Conservation (phyloP, 306 rosid genomes). For the Erythrophleum fordii region DNA sequence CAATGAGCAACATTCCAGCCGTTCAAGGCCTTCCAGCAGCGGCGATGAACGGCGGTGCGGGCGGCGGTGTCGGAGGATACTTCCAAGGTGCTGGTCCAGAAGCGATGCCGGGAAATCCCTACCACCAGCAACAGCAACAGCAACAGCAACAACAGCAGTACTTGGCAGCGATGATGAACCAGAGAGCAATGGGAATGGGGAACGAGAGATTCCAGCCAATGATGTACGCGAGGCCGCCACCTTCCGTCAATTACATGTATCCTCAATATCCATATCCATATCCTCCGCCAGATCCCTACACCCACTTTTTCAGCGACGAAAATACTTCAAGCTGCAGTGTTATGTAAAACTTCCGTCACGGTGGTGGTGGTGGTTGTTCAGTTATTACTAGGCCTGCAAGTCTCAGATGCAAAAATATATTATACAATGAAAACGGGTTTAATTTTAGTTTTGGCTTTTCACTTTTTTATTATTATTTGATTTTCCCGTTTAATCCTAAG, state of each 20-base stretch:
- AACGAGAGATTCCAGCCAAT: constrained; percentile 82
- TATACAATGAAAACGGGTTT: constrained; percentile 59
- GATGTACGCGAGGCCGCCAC: constrained; percentile 79
- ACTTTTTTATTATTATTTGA: background rate
- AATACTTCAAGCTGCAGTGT: constrained; percentile 85
- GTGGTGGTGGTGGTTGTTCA: constrained; percentile 29
- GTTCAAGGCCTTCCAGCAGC: constrained; percentile 83
- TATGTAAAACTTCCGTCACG: constrained; percentile 50
- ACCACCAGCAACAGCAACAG: constrained; percentile 59
- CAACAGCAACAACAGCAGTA: constrained; percentile 69
- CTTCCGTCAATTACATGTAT: constrained; percentile 59
- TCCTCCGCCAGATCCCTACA: constrained; percentile 61
- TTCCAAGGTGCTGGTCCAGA: constrained; percentile 62
- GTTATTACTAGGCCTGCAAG: constrained; percentile 28
- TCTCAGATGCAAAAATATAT: constrained; percentile 30
- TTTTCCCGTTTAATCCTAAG: constrained; percentile 32
- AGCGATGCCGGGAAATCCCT: constrained; percentile 58
- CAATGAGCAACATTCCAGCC: constrained; percentile 60
- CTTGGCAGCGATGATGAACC: constrained; percentile 80
- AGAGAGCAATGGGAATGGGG: constrained; percentile 48
- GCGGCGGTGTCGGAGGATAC: constrained; percentile 46
- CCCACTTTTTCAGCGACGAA: constrained; percentile 82
- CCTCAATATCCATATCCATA: constrained; percentile 48
- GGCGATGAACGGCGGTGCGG: constrained; percentile 43
- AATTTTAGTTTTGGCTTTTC: constrained; percentile 36